phyloP scores from a whole-genome alignment of 2,329 filamentous ascomycete species.

The Colletotrichum graminicola region DNA sequence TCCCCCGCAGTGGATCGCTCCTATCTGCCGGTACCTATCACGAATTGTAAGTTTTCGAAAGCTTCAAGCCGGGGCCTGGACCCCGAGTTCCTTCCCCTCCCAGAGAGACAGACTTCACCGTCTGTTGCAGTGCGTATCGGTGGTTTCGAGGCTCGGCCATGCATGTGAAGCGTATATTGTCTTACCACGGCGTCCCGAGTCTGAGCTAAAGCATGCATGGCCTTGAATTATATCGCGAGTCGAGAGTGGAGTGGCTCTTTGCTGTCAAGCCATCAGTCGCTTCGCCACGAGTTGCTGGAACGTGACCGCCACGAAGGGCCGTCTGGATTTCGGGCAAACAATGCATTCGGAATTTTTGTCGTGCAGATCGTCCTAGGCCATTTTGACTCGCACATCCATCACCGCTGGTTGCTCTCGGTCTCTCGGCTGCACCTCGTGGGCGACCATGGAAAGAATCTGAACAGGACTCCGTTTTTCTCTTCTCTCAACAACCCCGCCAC shows the following conservation, averaged over 20 bases:
- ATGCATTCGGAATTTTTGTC: constrained; percentile 10
- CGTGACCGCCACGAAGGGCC: not conserved
- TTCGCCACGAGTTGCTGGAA: not conserved
- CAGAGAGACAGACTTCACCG: not conserved
- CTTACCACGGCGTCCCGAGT: not conserved
- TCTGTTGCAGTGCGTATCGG: constrained; percentile 2
- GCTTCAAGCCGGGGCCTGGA: constrained; percentile 38
- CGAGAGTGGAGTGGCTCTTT: not conserved
- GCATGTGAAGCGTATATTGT: constrained; percentile 7
- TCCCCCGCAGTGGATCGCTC: constrained; percentile 31
- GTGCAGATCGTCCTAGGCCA: constrained; percentile 12
- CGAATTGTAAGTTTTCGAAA: constrained; percentile 33
- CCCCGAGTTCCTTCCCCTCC: constrained; percentile 22
- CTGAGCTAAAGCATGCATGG: constrained; percentile 1
- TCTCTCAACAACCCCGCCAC: constrained; percentile 34
- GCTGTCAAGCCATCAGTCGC: not conserved
- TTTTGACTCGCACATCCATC: constrained; percentile 27
- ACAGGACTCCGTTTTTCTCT: constrained; percentile 34
- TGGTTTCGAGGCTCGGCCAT: constrained; percentile 12
- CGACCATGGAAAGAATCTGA: constrained; percentile 41
- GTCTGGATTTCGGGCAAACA: constrained; percentile 11
- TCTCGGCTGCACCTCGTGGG: constrained; percentile 36
- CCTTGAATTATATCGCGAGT: not conserved
- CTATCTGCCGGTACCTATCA: constrained; percentile 30
- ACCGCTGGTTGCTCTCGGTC: constrained; percentile 27